These are phyloP conservation scores for Canariomyces notabilis DNA, from an alignment of 2,329 filamentous ascomycete species.

Conservation along the genomic window DNA sequence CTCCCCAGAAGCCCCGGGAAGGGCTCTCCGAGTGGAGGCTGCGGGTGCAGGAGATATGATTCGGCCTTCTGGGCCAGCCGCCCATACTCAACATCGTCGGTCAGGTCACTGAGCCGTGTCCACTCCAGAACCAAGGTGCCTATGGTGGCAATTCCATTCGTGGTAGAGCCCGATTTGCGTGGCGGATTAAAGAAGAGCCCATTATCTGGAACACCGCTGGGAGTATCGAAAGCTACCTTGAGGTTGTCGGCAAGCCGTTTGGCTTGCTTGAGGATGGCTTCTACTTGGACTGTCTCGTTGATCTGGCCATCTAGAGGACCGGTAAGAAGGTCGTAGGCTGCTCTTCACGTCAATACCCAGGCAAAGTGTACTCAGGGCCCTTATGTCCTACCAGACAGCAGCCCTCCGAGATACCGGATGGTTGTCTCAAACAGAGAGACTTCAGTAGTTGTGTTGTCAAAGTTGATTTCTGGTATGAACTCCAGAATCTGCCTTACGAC, in stretches of 20 bases:
- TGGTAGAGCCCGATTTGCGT: constrained; percentile 43
- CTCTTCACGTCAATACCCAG: background rate
- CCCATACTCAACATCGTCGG: constrained; percentile 62
- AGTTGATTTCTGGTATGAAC: constrained; percentile 67
- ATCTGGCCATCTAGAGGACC: constrained; percentile 58
- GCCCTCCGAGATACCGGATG: constrained; percentile 78
- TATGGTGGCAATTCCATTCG: constrained; percentile 69
- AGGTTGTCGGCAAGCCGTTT: constrained; percentile 65
- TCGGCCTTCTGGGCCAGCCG: constrained; percentile 62
- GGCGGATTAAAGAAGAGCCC: constrained; percentile 55
- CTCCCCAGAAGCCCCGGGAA: constrained; percentile 73
- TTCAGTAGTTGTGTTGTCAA: constrained; percentile 51
- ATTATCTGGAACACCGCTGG: constrained; percentile 69
- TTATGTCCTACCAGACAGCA: constrained; percentile 58
- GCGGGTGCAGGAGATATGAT: constrained; percentile 62
- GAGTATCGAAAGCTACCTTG: constrained; percentile 72
- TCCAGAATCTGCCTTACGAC: constrained; percentile 67
- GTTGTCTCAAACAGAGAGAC: constrained; percentile 87
- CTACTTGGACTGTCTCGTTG: constrained; percentile 42
- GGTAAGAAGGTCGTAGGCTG: constrained; percentile 65
- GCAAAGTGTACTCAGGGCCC: background rate
- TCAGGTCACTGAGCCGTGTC: constrained; percentile 73
- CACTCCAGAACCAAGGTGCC: constrained; percentile 81
- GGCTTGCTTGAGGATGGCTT: constrained; percentile 62
- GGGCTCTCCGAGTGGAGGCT: constrained; percentile 59